Evolutionary conservation across 2,329 filamentous ascomycete species (phyloP).

Genomic region (Fusarium pseudoanthophilum): DNA sequence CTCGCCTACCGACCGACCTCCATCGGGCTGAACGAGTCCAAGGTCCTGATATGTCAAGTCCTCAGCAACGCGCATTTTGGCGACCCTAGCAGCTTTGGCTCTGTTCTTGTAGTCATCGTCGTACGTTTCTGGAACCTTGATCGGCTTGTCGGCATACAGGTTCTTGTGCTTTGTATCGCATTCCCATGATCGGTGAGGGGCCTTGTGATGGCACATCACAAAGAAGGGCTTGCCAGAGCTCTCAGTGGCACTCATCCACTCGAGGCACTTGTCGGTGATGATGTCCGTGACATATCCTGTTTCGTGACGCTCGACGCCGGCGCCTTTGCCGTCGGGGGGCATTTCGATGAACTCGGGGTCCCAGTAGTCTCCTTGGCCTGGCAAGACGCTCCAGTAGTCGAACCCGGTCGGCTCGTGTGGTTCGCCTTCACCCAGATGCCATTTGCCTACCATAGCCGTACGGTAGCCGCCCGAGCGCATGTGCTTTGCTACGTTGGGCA

Average conservation of each 20-base stretch:
- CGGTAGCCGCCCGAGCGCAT: conserved; percentile 58
- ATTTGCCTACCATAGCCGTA: conserved; percentile 65
- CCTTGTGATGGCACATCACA: conserved; percentile 67
- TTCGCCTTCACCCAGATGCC: conserved; percentile 62
- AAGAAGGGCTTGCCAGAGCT: conserved; percentile 58
- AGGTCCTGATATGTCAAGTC: conserved; percentile 63
- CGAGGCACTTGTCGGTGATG: conserved; percentile 61
- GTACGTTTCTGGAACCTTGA: conserved; percentile 62
- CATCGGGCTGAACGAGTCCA: conserved; percentile 63
- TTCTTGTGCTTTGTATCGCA: conserved; percentile 59
- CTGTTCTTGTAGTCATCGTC: conserved; percentile 65
- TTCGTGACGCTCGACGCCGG: conserved; percentile 33
- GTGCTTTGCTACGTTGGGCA: conserved; percentile 64
- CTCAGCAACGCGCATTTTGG: conserved; percentile 63
- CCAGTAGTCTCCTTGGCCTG: conserved; percentile 63
- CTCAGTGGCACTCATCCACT: conserved; percentile 49
- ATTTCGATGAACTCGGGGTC: conserved; percentile 61
- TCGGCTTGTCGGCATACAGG: conserved; percentile 56
- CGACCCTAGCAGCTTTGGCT: conserved; percentile 58
- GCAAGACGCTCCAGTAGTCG: conserved; percentile 63
- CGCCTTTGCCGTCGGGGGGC: conserved; percentile 31
- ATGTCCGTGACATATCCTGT: conserved; percentile 62
- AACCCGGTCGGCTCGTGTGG: conserved; percentile 61
- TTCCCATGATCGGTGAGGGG: conserved; percentile 64
- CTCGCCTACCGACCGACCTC: conserved; percentile 27